A percentile compares a stretch with the other conserved stretches of the same genome.
phyloP scores from a whole-genome alignment of 2,329 filamentous ascomycete species.

The Lasiodiplodia sp. region DNA sequence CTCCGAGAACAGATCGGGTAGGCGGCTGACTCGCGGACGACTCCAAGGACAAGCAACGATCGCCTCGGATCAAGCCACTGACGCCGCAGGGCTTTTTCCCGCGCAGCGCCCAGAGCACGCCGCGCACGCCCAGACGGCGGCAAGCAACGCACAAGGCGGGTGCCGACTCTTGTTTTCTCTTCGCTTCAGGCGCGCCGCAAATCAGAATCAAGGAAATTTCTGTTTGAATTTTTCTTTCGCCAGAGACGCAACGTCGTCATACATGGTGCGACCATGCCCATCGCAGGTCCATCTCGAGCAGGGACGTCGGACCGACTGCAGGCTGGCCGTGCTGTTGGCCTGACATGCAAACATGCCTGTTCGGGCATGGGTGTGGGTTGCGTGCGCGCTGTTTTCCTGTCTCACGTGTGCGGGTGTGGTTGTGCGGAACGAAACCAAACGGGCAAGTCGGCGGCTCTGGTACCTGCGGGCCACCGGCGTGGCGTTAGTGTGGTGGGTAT shows the following conservation, averaged over 20 bases:
- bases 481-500: background rate
- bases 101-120: slow-evolving; percentile 6
- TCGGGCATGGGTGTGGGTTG: slow-evolving; percentile 1
- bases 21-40: slow-evolving; percentile 7
- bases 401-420: slow-evolving; percentile 10
- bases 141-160: slow-evolving; percentile 6
- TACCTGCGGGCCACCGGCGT: background rate
- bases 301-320: slow-evolving; percentile 15
- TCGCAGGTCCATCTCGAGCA: slow-evolving; percentile 8
- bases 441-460: slow-evolving; percentile 10
- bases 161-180: slow-evolving; percentile 11
- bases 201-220: slow-evolving; percentile 11
- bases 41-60: slow-evolving; percentile 22
- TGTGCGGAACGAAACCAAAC: slow-evolving; percentile 1
- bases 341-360: slow-evolving; percentile 18
- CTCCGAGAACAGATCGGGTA: slow-evolving; percentile 26
- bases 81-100: slow-evolving; percentile 1
- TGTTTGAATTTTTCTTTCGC: background rate
- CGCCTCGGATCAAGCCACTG: slow-evolving; percentile 22
- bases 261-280: slow-evolving; percentile 15
- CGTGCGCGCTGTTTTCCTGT: slow-evolving; percentile 6
- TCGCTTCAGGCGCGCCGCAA: slow-evolving; percentile 4
- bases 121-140: slow-evolving; percentile 10
- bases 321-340: slow-evolving; percentile 16
- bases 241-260: background rate